Evolutionary conservation across 148 eudicot genomes (phyloP), one percentile per base, ranked within the genome.

Genomic region (Cornus controversa): DNA sequence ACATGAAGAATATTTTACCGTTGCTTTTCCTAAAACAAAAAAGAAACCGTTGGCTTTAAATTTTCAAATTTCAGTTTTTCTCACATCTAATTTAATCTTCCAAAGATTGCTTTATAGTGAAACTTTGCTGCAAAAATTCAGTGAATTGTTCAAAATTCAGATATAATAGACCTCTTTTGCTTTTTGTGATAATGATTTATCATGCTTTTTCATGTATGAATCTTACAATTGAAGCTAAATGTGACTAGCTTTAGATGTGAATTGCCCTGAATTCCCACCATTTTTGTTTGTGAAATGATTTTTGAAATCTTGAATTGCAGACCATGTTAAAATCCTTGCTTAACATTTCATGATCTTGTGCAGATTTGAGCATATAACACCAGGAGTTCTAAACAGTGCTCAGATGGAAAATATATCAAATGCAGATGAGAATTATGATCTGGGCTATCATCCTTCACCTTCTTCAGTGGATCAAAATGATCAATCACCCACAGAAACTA

Each of bases 361-460:
- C 82, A 78, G 76, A 65, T 27, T 60, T 68, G 64, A 77, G 77
- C 25, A 71, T 10, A 27, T 3, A 54, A 2, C 5, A n/a, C n/a
- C n/a, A n/a, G n/a, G n/a, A n/a, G n/a, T n/a, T n/a, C 20, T 16
- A 54, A 54, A 54, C 20, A 22, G 24, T 60, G 64, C 64, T 60
- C 64, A 60, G 64, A 93, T 93, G 96, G 96, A 80, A 13, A 80
- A 77, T 40, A 57, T 57, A 58, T 66, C 69, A 24, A 84, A 37
- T 69, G 27, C 80, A 63, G 89, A 91, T 67, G 91, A 89, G 75
- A 84, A 60, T 64, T 82, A 20, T 79, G 91, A 92, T 34, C 16
- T 67, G 71, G 91, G 85, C 34, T 85, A 74, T 77, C 74, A 82
- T 28, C 74, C 87, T 16, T 87, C 90, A 42, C 80, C 83, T 74